Conservation (phyloP, 805 yeast genomes). For the Pichia membranifaciens region DNA sequence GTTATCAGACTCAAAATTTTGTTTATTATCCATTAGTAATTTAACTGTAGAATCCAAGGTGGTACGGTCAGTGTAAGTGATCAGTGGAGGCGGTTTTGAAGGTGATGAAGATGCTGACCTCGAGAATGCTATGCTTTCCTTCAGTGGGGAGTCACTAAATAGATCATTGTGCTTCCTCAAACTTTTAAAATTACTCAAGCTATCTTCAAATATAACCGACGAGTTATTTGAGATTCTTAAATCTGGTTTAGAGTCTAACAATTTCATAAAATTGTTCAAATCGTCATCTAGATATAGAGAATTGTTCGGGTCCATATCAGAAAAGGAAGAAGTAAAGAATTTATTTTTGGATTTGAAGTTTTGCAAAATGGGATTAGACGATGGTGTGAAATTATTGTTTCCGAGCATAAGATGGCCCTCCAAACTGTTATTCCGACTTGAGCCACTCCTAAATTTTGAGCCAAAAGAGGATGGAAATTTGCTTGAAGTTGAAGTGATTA, state of each 20-base stretch:
- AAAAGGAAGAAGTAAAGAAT: conserved; percentile 21
- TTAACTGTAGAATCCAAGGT: conserved; percentile 7
- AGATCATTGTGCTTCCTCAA: conserved; percentile 26
- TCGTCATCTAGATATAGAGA: conserved; percentile 30
- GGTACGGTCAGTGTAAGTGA: conserved; percentile 7
- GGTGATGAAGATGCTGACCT: conserved; percentile 8
- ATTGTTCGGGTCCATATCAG: conserved; percentile 24
- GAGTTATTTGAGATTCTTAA: conserved; percentile 24
- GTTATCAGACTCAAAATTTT: background rate
- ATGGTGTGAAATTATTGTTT: conserved; percentile 8
- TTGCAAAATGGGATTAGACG: conserved; percentile 22
- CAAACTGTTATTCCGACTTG: conserved; percentile 26
- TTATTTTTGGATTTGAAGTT: conserved; percentile 22
- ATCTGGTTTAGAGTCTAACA: conserved; percentile 34
- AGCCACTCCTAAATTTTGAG: conserved; percentile 35
- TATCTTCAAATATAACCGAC: conserved; percentile 25
- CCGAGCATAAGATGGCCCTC: conserved; percentile 21
- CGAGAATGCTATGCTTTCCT: conserved; percentile 9
- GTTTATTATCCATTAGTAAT: conserved; percentile 9
- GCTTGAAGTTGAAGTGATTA: conserved; percentile 36
- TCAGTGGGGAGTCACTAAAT: conserved; percentile 14
- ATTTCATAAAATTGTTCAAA: conserved; percentile 30
- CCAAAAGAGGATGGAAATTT: conserved; percentile 71
- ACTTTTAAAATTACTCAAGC: conserved; percentile 25
- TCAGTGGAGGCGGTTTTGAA: conserved; percentile 11